Evolutionary conservation across 1,284 basidiomycete genomes (phyloP).

Genomic region (Blastosporella zonata): DNA sequence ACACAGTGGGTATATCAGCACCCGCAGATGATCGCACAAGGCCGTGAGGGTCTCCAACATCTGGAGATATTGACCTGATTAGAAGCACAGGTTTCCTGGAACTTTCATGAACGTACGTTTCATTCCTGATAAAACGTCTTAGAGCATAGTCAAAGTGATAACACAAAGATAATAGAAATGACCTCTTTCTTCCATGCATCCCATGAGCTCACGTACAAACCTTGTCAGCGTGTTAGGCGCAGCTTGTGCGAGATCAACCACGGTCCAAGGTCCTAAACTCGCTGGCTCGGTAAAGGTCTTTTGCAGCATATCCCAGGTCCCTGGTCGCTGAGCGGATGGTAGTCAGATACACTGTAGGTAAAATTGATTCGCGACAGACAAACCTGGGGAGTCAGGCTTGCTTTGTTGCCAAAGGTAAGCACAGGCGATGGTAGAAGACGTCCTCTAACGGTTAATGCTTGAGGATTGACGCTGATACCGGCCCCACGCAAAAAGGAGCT

Average conservation of each 20-base stretch:
- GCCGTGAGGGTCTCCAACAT: background rate
- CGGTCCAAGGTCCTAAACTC: conserved; percentile 26
- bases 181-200: conserved; percentile 29
- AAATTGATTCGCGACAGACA: background rate
- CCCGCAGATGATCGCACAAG: background rate
- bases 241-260: conserved; percentile 29
- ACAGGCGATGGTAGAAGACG: conserved; percentile 28
- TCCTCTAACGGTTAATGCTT: conserved; percentile 27
- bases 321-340: conserved; percentile 23
- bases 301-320: conserved; percentile 37
- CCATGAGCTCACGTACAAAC: conserved; percentile 25
- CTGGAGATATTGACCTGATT: background rate
- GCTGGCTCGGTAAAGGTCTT: conserved; percentile 30
- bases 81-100: background rate
- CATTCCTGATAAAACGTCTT: conserved; percentile 16
- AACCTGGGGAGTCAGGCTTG: conserved; percentile 15
- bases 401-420: conserved; percentile 24
- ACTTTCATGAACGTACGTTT: conserved; percentile 4
- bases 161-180: conserved; percentile 2
- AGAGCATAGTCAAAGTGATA: background rate
- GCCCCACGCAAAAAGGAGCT: conserved; percentile 32
- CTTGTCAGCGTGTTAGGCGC: conserved; percentile 13
- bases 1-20: conserved; percentile 1
- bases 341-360: background rate
- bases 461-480: conserved; percentile 25